phyloP scores from a whole-genome alignment of 2,329 filamentous ascomycete species.

The Pseudocercospora vitis region DNA sequence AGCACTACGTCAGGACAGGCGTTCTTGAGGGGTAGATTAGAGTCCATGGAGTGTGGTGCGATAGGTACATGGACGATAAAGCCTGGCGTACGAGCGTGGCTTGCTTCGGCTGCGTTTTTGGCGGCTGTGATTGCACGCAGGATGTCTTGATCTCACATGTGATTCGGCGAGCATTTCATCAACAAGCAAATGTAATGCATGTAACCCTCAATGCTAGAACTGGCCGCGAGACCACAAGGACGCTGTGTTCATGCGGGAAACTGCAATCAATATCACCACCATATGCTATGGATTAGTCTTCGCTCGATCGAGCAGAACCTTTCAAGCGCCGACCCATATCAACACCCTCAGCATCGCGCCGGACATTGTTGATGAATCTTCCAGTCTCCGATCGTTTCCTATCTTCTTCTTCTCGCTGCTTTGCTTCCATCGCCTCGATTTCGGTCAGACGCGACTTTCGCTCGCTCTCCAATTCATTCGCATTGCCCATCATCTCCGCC shows the following conservation, averaged over 20 bases:
- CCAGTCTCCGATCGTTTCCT: conserved; percentile 39
- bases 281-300: conserved; percentile 12
- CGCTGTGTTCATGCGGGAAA: background rate
- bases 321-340: conserved; percentile 33
- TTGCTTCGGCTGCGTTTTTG: too few relatives aligned
- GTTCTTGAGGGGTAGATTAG: too few relatives aligned
- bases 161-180: too few relatives aligned
- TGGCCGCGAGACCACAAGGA: too few relatives aligned
- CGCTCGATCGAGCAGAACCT: conserved; percentile 22
- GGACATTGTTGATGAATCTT: conserved; percentile 39
- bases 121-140: too few relatives aligned
- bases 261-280: background rate
- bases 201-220: too few relatives aligned
- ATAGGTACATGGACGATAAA: too few relatives aligned
- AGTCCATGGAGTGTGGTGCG: too few relatives aligned
- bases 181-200: too few relatives aligned
- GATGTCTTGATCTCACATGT: too few relatives aligned
- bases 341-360: conserved; percentile 36
- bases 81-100: too few relatives aligned
- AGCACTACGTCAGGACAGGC: too few relatives aligned
- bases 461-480: conserved; percentile 66
- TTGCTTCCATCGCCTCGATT: conserved; percentile 64
- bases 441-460: conserved; percentile 67
- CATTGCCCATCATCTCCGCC: conserved; percentile 45
- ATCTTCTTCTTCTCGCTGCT: conserved; percentile 66